A percentile compares a stretch with the other conserved stretches of the same genome.
phyloP scores from a whole-genome alignment of 2,329 filamentous ascomycete species.

The Macroventuria anomochaeta region DNA sequence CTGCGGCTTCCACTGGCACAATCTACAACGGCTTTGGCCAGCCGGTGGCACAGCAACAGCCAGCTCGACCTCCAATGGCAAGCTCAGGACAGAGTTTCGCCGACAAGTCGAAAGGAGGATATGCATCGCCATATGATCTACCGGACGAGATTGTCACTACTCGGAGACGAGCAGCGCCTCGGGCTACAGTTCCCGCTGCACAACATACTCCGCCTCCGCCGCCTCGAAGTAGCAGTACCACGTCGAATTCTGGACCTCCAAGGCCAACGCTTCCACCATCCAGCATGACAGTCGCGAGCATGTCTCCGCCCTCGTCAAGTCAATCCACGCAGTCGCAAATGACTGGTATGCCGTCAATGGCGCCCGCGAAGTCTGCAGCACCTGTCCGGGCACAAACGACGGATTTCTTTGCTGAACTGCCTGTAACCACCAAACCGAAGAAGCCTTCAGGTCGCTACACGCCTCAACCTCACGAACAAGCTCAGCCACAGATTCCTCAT shows the following conservation, averaged over 20 bases:
- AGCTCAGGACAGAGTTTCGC: constrained; percentile 76
- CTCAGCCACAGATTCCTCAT: constrained; percentile 32
- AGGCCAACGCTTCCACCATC: constrained; percentile 36
- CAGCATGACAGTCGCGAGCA: constrained; percentile 42
- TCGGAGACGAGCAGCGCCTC: constrained; percentile 60
- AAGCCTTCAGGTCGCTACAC: constrained; percentile 49
- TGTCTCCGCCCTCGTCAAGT: constrained; percentile 52
- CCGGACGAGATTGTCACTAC: constrained; percentile 84
- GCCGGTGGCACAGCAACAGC: constrained; percentile 36
- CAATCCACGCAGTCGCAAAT: constrained; percentile 45
- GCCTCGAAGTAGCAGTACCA: constrained; percentile 68
- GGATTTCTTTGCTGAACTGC: constrained; percentile 59
- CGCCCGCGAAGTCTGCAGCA: constrained; percentile 34
- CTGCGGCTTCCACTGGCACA: constrained; percentile 24
- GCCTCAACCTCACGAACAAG: constrained; percentile 41
- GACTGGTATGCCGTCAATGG: constrained; percentile 35
- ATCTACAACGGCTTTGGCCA: constrained; percentile 44
- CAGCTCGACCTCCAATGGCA: constrained; percentile 59
- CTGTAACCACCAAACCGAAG: constrained; percentile 51
- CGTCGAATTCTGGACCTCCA: constrained; percentile 26
- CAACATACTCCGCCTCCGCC: constrained; percentile 61
- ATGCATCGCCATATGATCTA: constrained; percentile 92
- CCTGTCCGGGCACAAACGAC: constrained; percentile 39
- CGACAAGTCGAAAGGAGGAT: constrained; percentile 88
- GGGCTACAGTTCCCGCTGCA: constrained; percentile 34